Base-by-base conservation (phyloP, 2,329 filamentous ascomycete species). In the Alternaria ventricosa region DNA sequence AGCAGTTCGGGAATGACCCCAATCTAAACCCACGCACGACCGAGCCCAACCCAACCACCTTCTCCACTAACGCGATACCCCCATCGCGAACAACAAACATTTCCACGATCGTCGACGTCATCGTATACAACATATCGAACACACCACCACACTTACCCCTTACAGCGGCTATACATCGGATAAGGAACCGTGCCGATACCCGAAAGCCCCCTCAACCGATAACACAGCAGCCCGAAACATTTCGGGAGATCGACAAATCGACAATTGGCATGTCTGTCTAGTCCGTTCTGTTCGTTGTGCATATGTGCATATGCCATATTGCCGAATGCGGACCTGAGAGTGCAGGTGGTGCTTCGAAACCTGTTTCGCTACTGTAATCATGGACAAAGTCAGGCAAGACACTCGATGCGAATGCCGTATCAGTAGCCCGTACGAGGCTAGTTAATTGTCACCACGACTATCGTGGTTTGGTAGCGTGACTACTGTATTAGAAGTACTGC, bases 191-290 rank as follows among this genome's bases (percentile, higher is more conserved):
- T 57, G 59, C 59, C 53, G 33, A 46, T 23, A 61, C 23, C 59
- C 59, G 53, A 36, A 49, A 11, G 6, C 10, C 36, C 36, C 36
- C 33, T 8, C 25, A 41, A 56, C 43, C 25, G 22, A 43, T 53
- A 59, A 41, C 28, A 58, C 43, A 25, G 33, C 15, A 8, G 20
- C 23, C 62, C 64, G 55, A 69, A 51, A 45, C 43, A 53, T 50
- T 44, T 69, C 66, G 66, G 66, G 66, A 67, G 59, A 69, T 69
- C 60, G 64, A 67, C 59, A 33, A n/a, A 59, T 64, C 55, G 51
- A 22, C 23, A 44, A 33, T 46, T 22, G 43, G 36, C 36, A 41
- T 27, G 15, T 30, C 15, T 18, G 36, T 54, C 22, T 60, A 28
- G 57, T 53, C 30, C 8, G 5, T 8, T 41, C 11, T 30, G 11